Evolutionary conservation across 2,329 filamentous ascomycete genomes (phyloP).

Genomic region (Gnomoniopsis smithogilvyi): DNA sequence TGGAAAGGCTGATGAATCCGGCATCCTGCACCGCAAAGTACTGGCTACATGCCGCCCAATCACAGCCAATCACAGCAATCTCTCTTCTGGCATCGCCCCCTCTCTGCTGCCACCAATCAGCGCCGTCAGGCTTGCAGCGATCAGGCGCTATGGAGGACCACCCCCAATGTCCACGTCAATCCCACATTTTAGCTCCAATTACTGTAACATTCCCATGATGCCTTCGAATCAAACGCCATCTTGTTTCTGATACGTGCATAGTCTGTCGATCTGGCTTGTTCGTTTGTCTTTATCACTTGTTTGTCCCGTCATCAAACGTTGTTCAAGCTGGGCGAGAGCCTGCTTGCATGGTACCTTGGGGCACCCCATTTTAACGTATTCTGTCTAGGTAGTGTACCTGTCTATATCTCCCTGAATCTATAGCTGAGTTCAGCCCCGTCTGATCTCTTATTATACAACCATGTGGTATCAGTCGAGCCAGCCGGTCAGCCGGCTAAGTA

Average conservation of each 20-base stretch:
- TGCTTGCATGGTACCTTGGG: no score
- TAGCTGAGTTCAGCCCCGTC: no score
- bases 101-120: background rate
- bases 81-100: background rate
- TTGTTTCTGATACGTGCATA: background rate
- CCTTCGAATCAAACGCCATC: background rate
- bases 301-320: no score
- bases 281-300: background rate
- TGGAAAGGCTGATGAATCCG: slow-evolving; percentile 5
- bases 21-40: background rate
- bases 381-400: no score
- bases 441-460: no score
- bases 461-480: no score
- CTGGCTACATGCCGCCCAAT: background rate
- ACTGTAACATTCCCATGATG: background rate
- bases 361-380: no score
- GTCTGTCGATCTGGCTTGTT: no score
- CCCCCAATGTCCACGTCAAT: background rate
- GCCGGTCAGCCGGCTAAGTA: background rate
- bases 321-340: no score
- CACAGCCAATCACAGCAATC: background rate
- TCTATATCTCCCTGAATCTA: no score
- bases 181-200: background rate
- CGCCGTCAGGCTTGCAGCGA: background rate
- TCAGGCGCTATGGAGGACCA: background rate